Conservation (phyloP, 2,329 filamentous ascomycete species). For the Cercospora canescens region DNA sequence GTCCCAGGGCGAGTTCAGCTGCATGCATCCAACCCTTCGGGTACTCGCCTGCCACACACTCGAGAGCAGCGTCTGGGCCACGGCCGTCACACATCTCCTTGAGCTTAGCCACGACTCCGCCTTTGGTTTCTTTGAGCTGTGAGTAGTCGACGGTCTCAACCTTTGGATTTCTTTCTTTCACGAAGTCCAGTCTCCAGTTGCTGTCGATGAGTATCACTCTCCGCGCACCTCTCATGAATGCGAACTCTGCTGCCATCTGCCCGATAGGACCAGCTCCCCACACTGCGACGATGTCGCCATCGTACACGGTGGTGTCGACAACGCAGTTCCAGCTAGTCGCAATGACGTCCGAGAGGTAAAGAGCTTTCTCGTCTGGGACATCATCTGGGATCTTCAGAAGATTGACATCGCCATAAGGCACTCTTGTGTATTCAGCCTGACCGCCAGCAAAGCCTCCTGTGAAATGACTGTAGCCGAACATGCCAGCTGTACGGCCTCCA, state of each 20-base stretch:
- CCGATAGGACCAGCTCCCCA: constrained; percentile 89
- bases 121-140: constrained; percentile 58
- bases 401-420: constrained; percentile 79
- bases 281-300: constrained; percentile 74
- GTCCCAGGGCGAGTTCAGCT: constrained; percentile 61
- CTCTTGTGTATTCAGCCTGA: constrained; percentile 82
- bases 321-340: constrained; percentile 79
- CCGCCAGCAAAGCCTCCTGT: constrained; percentile 86
- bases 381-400: constrained; percentile 74
- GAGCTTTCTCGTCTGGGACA: constrained; percentile 80
- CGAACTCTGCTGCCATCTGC: constrained; percentile 70
- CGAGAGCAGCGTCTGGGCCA: constrained; percentile 73
- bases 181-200: constrained; percentile 68
- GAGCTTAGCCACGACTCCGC: constrained; percentile 65
- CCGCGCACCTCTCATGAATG: constrained; percentile 69
- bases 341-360: constrained; percentile 81
- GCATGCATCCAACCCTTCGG: constrained; percentile 63
- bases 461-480: constrained; percentile 65
- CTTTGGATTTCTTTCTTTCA: constrained; percentile 65
- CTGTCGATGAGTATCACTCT: constrained; percentile 79
- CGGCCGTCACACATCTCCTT: constrained; percentile 69
- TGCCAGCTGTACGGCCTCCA: constrained; percentile 70
- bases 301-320: constrained; percentile 78
- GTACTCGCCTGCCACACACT: constrained; percentile 66
- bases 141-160: constrained; percentile 70